Evolutionary conservation across 257 asterid genomes (phyloP), one percentile per base, ranked within the genome.

Genomic region (Mitragyna speciosa): DNA sequence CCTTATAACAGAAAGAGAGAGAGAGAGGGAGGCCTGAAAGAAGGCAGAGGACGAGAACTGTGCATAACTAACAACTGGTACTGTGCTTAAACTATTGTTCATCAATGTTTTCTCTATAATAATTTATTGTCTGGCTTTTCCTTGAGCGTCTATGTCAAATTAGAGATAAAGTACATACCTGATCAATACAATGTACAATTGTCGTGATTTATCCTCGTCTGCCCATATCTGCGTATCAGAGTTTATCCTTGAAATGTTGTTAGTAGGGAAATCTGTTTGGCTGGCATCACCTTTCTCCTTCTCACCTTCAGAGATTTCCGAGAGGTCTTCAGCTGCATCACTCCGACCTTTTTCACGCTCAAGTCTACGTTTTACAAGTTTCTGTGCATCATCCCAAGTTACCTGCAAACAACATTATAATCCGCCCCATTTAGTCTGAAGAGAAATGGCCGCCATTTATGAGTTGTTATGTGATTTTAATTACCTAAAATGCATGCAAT

Each of bases 251-350:
- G 90, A 26, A 58, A 89, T 86, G 81, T 41, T 83, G 82, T 66
- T 75, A 24, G 83, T 72, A 48, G 56, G 45, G 49, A 82, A 56
- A 59, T 85, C 89, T 22, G 81, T 49, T 76, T 63, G 84, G 71
- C 36, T 70, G 65, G 72, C 31, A 43, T 86, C 90, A 30, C 80
- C 86, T 83, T 87, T 88, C 81, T 89, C 92, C 84, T 82, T 89
- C 80, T 90, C 97, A 17, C 92, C 92, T 82, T 89, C 95, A 15
- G 97, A 92, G 82, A 90, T 89, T 78, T 92, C 93, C 39, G 95
- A 89, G 71, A 90, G 88, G 80, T 92, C 93, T 20, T 79, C 87
- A 49, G 89, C 89, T 77, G 90, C 93, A 78, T 87, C 91, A 56
- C 16, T 83, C 39, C 89, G 91, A 59, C 88, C 89, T 75, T 78